Conservation (phyloP, 345 rosid genomes). For the Brassica nigra region DNA sequence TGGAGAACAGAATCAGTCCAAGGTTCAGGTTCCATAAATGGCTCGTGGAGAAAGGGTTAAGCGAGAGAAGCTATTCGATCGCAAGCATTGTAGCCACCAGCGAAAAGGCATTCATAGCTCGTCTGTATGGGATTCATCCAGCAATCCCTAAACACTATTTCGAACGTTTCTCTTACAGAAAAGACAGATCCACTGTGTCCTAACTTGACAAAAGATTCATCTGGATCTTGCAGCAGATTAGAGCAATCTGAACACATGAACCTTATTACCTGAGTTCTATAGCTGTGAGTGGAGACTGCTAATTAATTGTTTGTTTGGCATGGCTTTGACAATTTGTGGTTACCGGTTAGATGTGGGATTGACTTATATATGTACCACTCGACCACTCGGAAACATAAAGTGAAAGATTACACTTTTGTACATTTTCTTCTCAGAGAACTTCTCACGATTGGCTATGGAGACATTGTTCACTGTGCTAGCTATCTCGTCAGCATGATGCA, state of each 20-base stretch:
- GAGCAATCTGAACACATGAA: not conserved
- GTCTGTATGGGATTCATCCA: conserved; percentile 62
- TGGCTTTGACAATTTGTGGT: conserved; percentile 1
- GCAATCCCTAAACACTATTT: conserved; percentile 64
- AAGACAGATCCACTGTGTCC: conserved; percentile 16
- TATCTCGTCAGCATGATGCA: conserved; percentile 3
- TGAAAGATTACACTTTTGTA: not conserved
- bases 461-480: not conserved
- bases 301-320: conserved; percentile 3
- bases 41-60: conserved; percentile 56
- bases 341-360: conserved; percentile 1
- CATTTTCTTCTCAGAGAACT: not conserved
- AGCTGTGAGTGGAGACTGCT: conserved; percentile 1
- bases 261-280: not conserved
- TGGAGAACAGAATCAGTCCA: conserved; percentile 66
- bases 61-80: conserved; percentile 48
- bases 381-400: not conserved
- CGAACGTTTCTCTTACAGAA: conserved; percentile 46
- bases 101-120: conserved; percentile 56
- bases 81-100: conserved; percentile 72
- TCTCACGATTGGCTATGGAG: not conserved
- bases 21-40: conserved; percentile 56
- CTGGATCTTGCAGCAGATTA: conserved; percentile 9
- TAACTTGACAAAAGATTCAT: conserved; percentile 2
- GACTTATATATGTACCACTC: not conserved